Base-by-base conservation (phyloP, 345 rosid species). In the Raphanus raphanistrum region DNA sequence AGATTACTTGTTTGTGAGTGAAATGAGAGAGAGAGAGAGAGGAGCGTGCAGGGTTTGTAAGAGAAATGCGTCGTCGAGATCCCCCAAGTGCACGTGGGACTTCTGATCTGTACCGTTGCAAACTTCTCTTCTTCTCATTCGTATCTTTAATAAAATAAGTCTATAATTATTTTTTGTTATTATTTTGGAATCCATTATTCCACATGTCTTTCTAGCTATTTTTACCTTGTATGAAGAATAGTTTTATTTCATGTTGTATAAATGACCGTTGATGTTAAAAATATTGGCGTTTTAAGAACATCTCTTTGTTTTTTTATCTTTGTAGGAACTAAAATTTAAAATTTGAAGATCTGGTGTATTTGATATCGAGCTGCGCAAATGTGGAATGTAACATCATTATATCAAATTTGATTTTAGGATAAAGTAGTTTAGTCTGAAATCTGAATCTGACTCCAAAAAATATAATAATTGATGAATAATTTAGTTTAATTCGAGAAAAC, bases 11-110 rank as follows among this genome's bases (percentile, higher is more conserved):
- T 32, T 63, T 32, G 41, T 16, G 68, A 63, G 48, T 33, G 68
- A 63, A 27, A 35, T 32, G 68, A 81, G 70, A 73, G 79, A 16
- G 15, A 43, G 70, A 78, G 79, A 9, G 31, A 27, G 67, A 15
- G 38, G 17, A 8, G 72, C 36, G 26, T 74, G 13, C 13, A 58
- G 84, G 74, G 63, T 55, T 48, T 52, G 45, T 71, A 66, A 80
- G 72, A 78, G 76, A 78, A 59, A 71, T 50, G 68, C 50, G 81
- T 82, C 58, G 55, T 50, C 61, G 83, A 77, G 83, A 13, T 79
- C 80, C 79, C 79, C 85, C 79, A 78, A 79, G 57, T 80, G 89
- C 91, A 87, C 91, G 89, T 87, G 91, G 75, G 82, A 74, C 25
- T 78, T 78, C 76, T 78, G 76, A 78, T 52, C 29, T 71, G 66